These are phyloP conservation scores for Tylopilus sp. DNA, from an alignment of 1,284 basidiomycete genomes.

Conservation along the genomic window DNA sequence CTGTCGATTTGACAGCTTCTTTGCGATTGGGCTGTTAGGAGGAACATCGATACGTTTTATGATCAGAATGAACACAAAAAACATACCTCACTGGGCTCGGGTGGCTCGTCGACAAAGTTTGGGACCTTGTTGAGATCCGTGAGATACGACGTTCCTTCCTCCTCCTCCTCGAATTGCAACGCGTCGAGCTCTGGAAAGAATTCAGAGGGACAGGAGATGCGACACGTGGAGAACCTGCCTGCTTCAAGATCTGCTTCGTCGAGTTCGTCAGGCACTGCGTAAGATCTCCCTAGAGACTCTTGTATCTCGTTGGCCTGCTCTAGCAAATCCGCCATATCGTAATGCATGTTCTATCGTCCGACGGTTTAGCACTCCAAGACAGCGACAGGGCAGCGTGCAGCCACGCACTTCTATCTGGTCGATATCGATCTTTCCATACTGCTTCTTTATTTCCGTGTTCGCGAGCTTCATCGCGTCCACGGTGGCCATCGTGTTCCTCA, in stretches of 20 bases:
- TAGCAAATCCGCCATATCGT: conserved; percentile 97
- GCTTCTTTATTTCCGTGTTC: conserved; percentile 95
- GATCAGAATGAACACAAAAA: background rate
- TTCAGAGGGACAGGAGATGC: conserved; percentile 6
- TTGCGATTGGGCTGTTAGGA: conserved; percentile 30
- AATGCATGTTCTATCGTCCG: conserved; percentile 74
- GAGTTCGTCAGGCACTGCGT: conserved; percentile 95
- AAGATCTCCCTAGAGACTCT: conserved; percentile 89
- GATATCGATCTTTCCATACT: conserved; percentile 97
- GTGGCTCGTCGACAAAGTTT: conserved; percentile 86
- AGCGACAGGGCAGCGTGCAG: background rate
- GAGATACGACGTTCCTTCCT: conserved; percentile 84
- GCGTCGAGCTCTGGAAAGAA: conserved; percentile 78
- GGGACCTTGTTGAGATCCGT: conserved; percentile 81
- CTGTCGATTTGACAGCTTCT: conserved; percentile 58
- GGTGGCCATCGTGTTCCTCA: conserved; percentile 99
- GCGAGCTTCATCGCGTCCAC: conserved; percentile 97
- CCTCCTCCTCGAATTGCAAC: conserved; percentile 81
- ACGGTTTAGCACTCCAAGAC: background rate
- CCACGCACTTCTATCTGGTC: conserved; percentile 93
- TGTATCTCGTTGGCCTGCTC: conserved; percentile 99
- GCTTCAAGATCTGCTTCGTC: conserved; percentile 98
- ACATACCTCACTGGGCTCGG: conserved; percentile 61
- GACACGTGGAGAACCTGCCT: conserved; percentile 49
- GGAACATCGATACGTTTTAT: conserved; percentile 9